Evolutionary conservation across 73 alveolate species (phyloP), one percentile per base, ranked within the genome.

Genomic region (Paramecium sexaurelia): DNA sequence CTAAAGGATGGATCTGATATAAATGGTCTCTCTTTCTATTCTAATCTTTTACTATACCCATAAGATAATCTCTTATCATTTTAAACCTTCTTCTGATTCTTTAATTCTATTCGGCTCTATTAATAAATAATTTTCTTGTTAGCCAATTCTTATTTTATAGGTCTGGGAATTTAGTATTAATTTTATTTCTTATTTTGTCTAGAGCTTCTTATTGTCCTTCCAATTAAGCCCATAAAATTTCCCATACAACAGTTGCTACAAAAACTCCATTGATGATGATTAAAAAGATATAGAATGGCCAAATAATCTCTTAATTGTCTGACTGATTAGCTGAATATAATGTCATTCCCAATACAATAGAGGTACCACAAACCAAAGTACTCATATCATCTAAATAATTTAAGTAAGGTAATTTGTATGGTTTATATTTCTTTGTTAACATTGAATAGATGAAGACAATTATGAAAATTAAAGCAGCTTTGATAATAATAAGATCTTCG

Each of bases 241-340:
- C 57, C 35, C 33, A 73, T 1, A 73, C 9, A 1, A 73, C 7
- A 29, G 13, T 9, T 11, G 45, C 20, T 17, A 73, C 9, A 33
- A 32, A 73, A 15, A 20, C 39, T 27, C 39, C 43, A 19, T 73
- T 73, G 1, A 35, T 35, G 5, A 37, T 17, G 1, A 73, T 35
- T n/a, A 73, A n/a, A 8, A 73, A 29, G 10, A 73, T 32, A 6
- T 73, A 73, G 13, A 73, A 73, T 35, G 87, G 87, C 87, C 87
- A 73, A 32, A 73, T 41, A 5, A 73, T 73, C 27, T 73, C 87
- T 37, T 73, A 36, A 33, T 73, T 73, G 10, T 7, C 61, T 13
- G 87, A 13, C 19, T 32, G 7, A 17, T 27, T 37, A 36, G 87
- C 87, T 35, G 87, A 29, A 37, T 73, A 73, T 73, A 73, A 6